Conservation (phyloP, 352 stramenopile species). For the Phytophthora fragariaefolia region DNA sequence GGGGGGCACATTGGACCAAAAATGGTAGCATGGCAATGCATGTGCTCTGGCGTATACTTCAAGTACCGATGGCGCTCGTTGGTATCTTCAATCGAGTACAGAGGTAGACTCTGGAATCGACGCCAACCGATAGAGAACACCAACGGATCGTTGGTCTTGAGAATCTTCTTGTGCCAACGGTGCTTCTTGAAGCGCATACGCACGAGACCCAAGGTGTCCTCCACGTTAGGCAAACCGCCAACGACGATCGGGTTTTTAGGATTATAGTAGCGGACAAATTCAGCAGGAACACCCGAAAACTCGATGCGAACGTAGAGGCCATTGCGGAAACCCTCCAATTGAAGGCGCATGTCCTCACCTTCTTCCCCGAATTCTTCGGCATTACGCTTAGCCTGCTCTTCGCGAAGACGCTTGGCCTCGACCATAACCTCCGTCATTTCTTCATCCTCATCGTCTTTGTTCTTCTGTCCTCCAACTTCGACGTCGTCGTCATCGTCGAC, state of each 20-base stretch:
- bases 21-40: slow-evolving; percentile 99
- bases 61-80: slow-evolving; percentile 97
- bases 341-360: slow-evolving; percentile 91
- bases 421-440: slow-evolving; percentile 89
- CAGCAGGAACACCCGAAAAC: slow-evolving; percentile 93
- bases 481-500: slow-evolving; percentile 69
- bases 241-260: slow-evolving; percentile 90
- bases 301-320: slow-evolving; percentile 98
- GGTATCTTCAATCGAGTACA: slow-evolving; percentile 99
- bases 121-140: slow-evolving; percentile 99
- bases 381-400: slow-evolving; percentile 89
- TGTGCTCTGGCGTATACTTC: slow-evolving; percentile 99
- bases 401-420: slow-evolving; percentile 81
- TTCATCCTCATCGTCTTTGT: slow-evolving; percentile 78
- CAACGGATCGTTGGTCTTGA: slow-evolving; percentile 98
- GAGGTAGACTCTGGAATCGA: slow-evolving; percentile 97
- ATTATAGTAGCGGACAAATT: slow-evolving; percentile 97
- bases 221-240: slow-evolving; percentile 95
- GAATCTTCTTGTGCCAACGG: slow-evolving; percentile 98
- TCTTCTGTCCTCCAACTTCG: slow-evolving; percentile 36
- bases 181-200: slow-evolving; percentile 99
- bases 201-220: slow-evolving; percentile 95
- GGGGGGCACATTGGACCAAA: slow-evolving; percentile 96
- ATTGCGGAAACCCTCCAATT: slow-evolving; percentile 96
- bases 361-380: slow-evolving; percentile 96